Evolutionary conservation across 192 early-diverging fungal genomes (phyloP), one percentile per base, ranked within the genome.

Genomic region (Coemansia sp.): DNA sequence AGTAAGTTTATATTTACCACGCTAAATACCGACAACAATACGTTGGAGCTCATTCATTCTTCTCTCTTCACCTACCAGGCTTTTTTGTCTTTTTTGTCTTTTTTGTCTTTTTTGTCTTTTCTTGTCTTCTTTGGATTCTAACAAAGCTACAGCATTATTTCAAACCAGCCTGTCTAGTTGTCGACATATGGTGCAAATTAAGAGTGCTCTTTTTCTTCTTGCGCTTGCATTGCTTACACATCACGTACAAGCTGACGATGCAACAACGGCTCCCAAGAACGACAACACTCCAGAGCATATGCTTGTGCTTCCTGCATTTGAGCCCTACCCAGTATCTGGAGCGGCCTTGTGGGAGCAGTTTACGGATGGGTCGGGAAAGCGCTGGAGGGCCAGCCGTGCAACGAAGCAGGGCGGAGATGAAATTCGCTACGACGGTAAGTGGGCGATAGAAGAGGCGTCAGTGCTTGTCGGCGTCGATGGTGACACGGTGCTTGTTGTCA

Each of bases 401-500:
- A 25, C 46, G 32, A 82, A 76, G 65, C 65, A 73, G 40, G 79
- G 53, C 64, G 64, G 68, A 41, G 64, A 70, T 1, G 71, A 68
- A 32, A 49, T 63, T 13, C 79, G 75, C 46, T 87, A 91, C 22
- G 88, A 90, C 46, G 89, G 91, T 41, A 88, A 95, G 60, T 97
- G 95, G 95, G 84, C 71, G 49, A 88, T 93, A 50, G 92, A 96
- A 79, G 88, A 86, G 61, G 84, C 89, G 19, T 68, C 66, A 12
- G 84, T 86, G 55, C 77, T 78, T 39, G 76, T 80, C 7, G 88
- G 87, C 13, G 63, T 94, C 48, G 64, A 74, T 22, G 89, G 88
- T 48, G 94, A 97, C 77, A 66, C 80, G 40, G 94, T 89, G 10
- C 82, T 97, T 41, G 90, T 94, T 14, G 88, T 91, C 54, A 93